Base-by-base conservation (phyloP, 2,329 filamentous ascomycete species). In the Endocalyx cinctus region DNA sequence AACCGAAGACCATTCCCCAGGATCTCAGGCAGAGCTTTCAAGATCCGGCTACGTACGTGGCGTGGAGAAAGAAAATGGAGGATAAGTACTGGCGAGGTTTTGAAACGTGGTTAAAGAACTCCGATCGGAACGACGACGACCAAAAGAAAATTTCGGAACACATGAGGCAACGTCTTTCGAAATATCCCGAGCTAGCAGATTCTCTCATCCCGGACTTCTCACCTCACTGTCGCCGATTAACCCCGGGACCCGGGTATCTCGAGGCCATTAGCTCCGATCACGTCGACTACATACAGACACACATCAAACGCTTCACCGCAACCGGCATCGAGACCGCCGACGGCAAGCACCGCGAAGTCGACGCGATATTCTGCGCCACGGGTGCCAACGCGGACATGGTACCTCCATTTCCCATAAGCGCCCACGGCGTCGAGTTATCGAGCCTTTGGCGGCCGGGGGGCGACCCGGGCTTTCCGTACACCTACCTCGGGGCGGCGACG, bases 361-460 rank as follows among this genome's bases (percentile, higher is more conserved):
- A 84, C 39, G 74, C 76, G 11, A 62, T 84, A 5, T 76, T 86
- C 44, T 85, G 79, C 46, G 76, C 79, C 2, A 87, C 82, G 0
- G 82, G 82, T 1, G 77, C 78, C 7, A 79, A 82, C 43, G 66
- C 69, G 10, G 69, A 77, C 42, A 65, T 73, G 55, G 60, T 71
- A 0, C 78, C 78, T 0, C 70, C 70, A 0, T 85, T 85, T 42
- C 63, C 75, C 0, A 74, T 86, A 42, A 61, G 64, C 16, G 71
- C 74, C 2, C 57, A 68, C 29, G 76, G 71, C 3, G 54, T 67
- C 7, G 68, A 80, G 35, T 59, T 85, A 2, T 58, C 63, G 10
- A 55, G 65, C 7, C 63, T 72, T 2, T 86, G 81, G 81, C 64
- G 63, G 11, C 63, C 64, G 2, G 70, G 66, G 25, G 74, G 73